Evolutionary conservation across 2,329 filamentous ascomycete species (phyloP).

Genomic region (Aspergillus terreus): DNA sequence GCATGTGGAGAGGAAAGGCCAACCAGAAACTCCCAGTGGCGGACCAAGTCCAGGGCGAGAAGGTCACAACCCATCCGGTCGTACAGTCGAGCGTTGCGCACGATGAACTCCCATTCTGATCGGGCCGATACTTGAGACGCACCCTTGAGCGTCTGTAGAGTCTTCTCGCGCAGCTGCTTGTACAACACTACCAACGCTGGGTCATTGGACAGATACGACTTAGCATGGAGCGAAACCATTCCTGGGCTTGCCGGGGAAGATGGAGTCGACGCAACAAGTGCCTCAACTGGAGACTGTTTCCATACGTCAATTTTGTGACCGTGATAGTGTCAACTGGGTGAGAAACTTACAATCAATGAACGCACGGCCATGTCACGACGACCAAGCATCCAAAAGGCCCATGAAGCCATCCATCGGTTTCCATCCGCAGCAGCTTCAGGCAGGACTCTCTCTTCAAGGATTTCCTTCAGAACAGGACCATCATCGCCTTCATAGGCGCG

Average conservation of each 20-base stretch:
- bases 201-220: constrained; percentile 83
- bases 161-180: constrained; percentile 75
- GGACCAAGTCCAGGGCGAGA: constrained; percentile 73
- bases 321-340: neutral
- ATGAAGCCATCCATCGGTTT: constrained; percentile 90
- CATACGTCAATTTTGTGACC: neutral
- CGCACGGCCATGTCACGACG: constrained; percentile 80
- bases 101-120: constrained; percentile 83
- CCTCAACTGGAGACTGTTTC: constrained; percentile 69
- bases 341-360: constrained; percentile 65
- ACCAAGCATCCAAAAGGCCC: constrained; percentile 90
- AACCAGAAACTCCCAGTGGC: constrained; percentile 49
- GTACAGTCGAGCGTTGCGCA: constrained; percentile 80
- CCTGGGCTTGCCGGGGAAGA: constrained; percentile 63
- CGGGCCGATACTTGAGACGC: constrained; percentile 74
- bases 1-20: constrained; percentile 18
- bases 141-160: constrained; percentile 78
- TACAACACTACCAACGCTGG: constrained; percentile 86
- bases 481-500: constrained; percentile 85
- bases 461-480: constrained; percentile 65
- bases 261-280: constrained; percentile 51
- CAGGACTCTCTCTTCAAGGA: constrained; percentile 78
- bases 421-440: constrained; percentile 73
- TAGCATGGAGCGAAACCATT: constrained; percentile 57
- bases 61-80: constrained; percentile 92